Evolutionary conservation across 441 rosid species (phyloP).

Genomic region (Brassica hybrid): DNA sequence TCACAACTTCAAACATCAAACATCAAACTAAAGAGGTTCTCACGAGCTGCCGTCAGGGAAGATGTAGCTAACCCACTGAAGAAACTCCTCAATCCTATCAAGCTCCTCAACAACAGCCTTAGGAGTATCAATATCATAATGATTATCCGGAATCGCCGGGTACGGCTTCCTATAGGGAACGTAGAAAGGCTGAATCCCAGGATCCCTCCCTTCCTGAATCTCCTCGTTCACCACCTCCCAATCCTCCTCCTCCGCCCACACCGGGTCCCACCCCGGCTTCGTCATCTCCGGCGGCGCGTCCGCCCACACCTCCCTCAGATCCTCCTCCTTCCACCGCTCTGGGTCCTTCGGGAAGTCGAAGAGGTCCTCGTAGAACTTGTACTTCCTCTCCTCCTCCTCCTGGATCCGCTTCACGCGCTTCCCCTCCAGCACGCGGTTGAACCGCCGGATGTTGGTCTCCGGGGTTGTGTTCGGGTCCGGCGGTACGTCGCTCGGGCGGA

Average conservation of each 20-base stretch:
- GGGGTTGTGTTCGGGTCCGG: slow-evolving; percentile 49
- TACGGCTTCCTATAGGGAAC: slow-evolving; percentile 81
- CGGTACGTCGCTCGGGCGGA: slow-evolving; percentile 52
- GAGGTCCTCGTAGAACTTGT: slow-evolving; percentile 48
- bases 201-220: slow-evolving; percentile 60
- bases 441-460: slow-evolving; percentile 57
- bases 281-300: slow-evolving; percentile 63
- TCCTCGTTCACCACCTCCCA: slow-evolving; percentile 63
- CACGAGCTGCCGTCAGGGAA: slow-evolving; percentile 90
- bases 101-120: slow-evolving; percentile 81
- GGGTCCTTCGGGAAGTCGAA: slow-evolving; percentile 74
- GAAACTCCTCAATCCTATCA: slow-evolving; percentile 90
- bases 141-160: slow-evolving; percentile 72
- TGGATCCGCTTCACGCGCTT: slow-evolving; percentile 42
- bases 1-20: background rate
- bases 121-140: slow-evolving; percentile 60
- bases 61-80: slow-evolving; percentile 91
- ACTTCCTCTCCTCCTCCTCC: slow-evolving; percentile 55
- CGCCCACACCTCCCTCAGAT: slow-evolving; percentile 81
- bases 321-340: slow-evolving; percentile 84
- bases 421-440: slow-evolving; percentile 49
- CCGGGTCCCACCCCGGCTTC: slow-evolving; percentile 92
- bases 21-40: too few relatives aligned
- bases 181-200: slow-evolving; percentile 81
- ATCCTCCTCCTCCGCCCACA: slow-evolving; percentile 73